phyloP scores from a whole-genome alignment of 2,329 filamentous ascomycete genomes.

The Aquanectria penicillioides region DNA sequence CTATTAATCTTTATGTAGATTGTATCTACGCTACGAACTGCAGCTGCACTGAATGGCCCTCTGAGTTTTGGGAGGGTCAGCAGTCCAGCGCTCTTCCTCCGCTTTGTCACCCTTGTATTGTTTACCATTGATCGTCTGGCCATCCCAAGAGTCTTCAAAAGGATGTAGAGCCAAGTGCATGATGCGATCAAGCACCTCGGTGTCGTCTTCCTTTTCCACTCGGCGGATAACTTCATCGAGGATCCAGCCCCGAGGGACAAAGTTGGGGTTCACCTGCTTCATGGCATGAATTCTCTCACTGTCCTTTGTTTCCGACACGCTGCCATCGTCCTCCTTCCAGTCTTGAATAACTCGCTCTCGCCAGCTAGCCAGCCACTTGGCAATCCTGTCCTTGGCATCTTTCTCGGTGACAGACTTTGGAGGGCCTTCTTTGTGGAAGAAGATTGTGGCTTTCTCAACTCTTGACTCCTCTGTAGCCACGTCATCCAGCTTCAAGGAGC shows the following conservation, averaged over 20 bases:
- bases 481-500: constrained; percentile 68
- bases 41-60: constrained; percentile 95
- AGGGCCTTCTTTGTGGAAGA: constrained; percentile 83
- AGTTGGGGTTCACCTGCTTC: constrained; percentile 92
- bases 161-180: constrained; percentile 88
- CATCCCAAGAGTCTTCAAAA: constrained; percentile 82
- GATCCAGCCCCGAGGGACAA: constrained; percentile 90
- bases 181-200: constrained; percentile 78
- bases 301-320: constrained; percentile 57
- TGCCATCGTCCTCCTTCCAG: constrained; percentile 67
- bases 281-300: constrained; percentile 75
- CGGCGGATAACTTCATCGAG: constrained; percentile 91
- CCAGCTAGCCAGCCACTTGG: constrained; percentile 86
- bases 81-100: constrained; percentile 85
- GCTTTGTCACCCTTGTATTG: constrained; percentile 68
- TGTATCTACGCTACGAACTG: constrained; percentile 71
- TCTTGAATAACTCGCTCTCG: constrained; percentile 76
- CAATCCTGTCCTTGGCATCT: constrained; percentile 73
- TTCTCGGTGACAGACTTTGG: constrained; percentile 68
- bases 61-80: constrained; percentile 82
- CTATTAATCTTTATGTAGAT: neutral
- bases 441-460: constrained; percentile 71
- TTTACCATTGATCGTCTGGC: constrained; percentile 57
- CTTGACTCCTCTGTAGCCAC: constrained; percentile 73
- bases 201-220: constrained; percentile 85